Evolutionary conservation across 2,329 filamentous ascomycete species (phyloP).

Genomic region (Xylariales sp.): DNA sequence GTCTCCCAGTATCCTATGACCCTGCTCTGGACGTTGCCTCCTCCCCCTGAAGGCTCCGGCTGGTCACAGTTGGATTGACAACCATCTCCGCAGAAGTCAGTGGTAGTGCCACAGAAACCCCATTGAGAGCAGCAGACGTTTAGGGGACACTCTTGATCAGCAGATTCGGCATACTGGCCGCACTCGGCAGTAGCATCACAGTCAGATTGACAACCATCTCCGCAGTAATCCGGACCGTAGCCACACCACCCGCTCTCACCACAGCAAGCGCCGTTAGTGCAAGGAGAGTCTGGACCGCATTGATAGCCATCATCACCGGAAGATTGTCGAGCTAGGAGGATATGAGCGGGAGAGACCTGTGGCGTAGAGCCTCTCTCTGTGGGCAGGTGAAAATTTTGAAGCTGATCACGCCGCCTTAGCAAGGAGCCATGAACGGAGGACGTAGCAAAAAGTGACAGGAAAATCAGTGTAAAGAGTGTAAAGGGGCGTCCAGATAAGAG

Average conservation of each 20-base stretch:
- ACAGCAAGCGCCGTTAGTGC: conserved; percentile 4
- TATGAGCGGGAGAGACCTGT: not conserved
- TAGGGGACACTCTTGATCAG: conserved; percentile 15
- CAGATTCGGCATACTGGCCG: not conserved
- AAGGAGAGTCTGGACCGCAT: not conserved
- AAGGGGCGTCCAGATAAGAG: too few relatives aligned
- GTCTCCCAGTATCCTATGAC: conserved; percentile 29
- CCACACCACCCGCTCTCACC: not conserved
- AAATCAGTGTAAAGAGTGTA: too few relatives aligned
- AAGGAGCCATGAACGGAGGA: not conserved
- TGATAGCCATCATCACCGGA: not conserved
- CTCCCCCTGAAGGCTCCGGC: conserved; percentile 7
- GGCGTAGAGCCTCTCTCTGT: too few relatives aligned
- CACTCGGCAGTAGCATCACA: conserved; percentile 8
- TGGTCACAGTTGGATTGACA: conserved; percentile 22
- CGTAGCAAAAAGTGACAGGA: not conserved
- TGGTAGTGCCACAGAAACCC: conserved; percentile 27
- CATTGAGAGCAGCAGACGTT: conserved; percentile 29
- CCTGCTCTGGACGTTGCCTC: conserved; percentile 11
- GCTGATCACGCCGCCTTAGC: too few relatives aligned
- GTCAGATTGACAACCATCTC: conserved; percentile 1
- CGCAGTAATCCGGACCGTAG: not conserved
- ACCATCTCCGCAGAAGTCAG: conserved; percentile 18
- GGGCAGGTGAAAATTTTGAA: too few relatives aligned
- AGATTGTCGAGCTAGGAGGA: not conserved